A percentile compares a stretch with the other conserved stretches of the same genome.
phyloP scores from a whole-genome alignment of 306 rosid genomes.

The Rosa lucieae region DNA sequence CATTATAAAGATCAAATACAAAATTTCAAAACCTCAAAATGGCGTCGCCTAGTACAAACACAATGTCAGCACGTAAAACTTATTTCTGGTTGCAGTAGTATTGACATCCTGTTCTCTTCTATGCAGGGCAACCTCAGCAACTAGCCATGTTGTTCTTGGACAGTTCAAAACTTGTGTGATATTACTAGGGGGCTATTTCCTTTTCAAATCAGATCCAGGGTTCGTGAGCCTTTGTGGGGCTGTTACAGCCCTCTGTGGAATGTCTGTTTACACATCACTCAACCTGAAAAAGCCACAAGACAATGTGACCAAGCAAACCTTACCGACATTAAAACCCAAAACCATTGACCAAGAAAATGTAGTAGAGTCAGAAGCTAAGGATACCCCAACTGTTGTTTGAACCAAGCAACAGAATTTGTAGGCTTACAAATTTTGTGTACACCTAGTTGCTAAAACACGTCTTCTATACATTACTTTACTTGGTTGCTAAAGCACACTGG shows the following conservation, averaged over 20 bases:
- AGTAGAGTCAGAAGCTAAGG: conserved; percentile 27
- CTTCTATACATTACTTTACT: background rate
- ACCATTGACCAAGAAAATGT: conserved; percentile 5
- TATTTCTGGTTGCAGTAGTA: background rate
- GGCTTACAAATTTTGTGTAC: background rate
- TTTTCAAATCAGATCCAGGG: conserved; percentile 54
- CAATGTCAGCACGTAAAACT: background rate
- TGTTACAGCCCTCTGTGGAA: conserved; percentile 44
- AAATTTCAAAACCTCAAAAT: background rate
- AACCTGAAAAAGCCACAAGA: conserved; percentile 33
- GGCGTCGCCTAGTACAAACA: background rate
- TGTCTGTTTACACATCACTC: conserved; percentile 49
- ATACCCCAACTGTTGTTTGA: conserved; percentile 27
- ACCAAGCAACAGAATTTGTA: background rate
- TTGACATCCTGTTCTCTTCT: background rate
- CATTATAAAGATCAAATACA: background rate
- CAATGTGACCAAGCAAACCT: conserved; percentile 22
- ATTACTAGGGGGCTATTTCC: conserved; percentile 49
- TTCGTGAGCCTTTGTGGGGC: conserved; percentile 53
- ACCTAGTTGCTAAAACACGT: background rate
- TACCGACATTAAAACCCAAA: conserved; percentile 29
- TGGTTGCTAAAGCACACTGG: background rate
- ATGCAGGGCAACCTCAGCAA: conserved; percentile 95
- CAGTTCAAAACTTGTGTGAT: conserved; percentile 91
- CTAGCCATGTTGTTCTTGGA: conserved; percentile 91